Evolutionary conservation across 345 rosid genomes (phyloP).

Genomic region (Gossypium mustelinum): DNA sequence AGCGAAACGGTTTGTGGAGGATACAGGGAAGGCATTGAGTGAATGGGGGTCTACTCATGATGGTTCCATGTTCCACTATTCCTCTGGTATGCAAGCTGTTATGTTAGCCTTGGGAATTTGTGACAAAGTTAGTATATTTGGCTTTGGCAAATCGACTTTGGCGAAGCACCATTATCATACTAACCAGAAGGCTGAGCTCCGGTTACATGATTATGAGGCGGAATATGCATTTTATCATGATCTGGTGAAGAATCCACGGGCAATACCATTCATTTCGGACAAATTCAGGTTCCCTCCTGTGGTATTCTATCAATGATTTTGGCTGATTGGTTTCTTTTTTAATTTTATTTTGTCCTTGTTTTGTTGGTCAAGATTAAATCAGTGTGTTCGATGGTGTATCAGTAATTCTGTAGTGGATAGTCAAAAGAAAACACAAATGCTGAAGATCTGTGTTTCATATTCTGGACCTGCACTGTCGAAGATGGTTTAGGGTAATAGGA

Average conservation of each 20-base stretch:
- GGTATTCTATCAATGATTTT: conserved; percentile 51
- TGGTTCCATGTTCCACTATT: conserved; percentile 78
- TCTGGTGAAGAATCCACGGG: conserved; percentile 45
- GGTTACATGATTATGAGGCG: conserved; percentile 78
- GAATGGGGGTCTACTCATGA: conserved; percentile 71
- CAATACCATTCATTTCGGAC: conserved; percentile 66
- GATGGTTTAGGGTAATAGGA: conserved; percentile 24
- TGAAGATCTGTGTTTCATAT: conserved; percentile 10
- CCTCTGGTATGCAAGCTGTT: conserved; percentile 91
- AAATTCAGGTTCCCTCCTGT: conserved; percentile 65
- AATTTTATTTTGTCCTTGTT: neutral
- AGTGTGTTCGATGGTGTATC: conserved; percentile 23
- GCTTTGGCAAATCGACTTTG: conserved; percentile 65
- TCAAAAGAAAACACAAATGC: conserved; percentile 12
- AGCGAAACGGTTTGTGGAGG: conserved; percentile 50
- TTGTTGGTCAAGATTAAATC: conserved; percentile 8
- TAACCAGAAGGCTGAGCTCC: conserved; percentile 79
- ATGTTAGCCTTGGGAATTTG: conserved; percentile 77
- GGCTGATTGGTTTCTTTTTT: conserved; percentile 3
- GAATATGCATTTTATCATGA: conserved; percentile 72
- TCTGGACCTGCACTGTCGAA: conserved; percentile 23
- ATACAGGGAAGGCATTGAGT: conserved; percentile 38
- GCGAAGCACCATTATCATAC: conserved; percentile 92
- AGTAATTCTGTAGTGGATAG: conserved; percentile 11
- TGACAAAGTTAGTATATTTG: conserved; percentile 72